Base-by-base conservation (phyloP, 805 yeast species). In the Brettanomyces bruxellensis region DNA sequence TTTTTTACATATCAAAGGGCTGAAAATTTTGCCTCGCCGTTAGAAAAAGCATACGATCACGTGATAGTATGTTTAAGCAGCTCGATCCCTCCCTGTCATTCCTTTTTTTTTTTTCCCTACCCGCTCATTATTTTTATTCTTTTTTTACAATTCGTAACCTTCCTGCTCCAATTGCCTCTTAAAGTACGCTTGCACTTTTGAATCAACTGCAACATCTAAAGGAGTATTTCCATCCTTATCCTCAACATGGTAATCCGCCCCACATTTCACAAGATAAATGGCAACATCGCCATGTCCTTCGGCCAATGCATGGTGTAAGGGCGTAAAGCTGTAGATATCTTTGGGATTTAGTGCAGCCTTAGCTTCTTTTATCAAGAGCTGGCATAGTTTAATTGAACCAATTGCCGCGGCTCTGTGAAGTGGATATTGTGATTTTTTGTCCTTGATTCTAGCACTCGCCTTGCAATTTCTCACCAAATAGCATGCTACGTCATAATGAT, bases 231-330 rank as follows among this genome's bases (percentile, higher is more conserved):
- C 87, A 11, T 79, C 83, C 2, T 55, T 49, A 51, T 74, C 78
- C 43, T 65, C 66, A 12, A 69, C 47, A 22, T 57, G 62, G 9
- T 69, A 61, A 53, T 85, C 88, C 0, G 95, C 96, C 0, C 91
- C 91, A 4, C 72, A 67, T 45, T 72, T 70, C 2, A 81, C 79
- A 41, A 90, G 65, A 34, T 68, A 56, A 1, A 79, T 69, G 0
- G 86, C 95, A 9, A 78, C 77, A 48, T 86, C 95, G 1, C 83
- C 89, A 55, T 81, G 82, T 0, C 96, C 96, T 63, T 90, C 98
- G 0, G 95, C 88, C 47, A 84, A 65, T 0, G 97, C 96, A 63
- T 87, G 95, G 61, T 87, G 95, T 49, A 91, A 61, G 1, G 96
- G 81, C 0, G 95, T 84, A 89, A 93, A 87, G 0, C 95, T 93